Conservation (phyloP, 2,329 filamentous ascomycete species). For the Fusarium pininemorale region DNA sequence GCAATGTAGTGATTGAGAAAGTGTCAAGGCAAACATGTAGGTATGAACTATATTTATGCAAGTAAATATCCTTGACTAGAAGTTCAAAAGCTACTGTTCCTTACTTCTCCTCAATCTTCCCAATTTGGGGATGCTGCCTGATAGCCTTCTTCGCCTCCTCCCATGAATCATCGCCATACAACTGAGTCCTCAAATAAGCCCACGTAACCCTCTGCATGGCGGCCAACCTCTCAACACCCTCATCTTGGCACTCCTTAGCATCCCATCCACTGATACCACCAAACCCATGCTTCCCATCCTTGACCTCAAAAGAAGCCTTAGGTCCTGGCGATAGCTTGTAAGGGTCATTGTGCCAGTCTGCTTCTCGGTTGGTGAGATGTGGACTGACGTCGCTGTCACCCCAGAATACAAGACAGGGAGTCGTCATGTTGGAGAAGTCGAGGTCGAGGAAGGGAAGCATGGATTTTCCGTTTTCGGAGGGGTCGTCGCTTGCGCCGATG, state of each 20-base stretch:
- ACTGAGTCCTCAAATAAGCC: slow-evolving; percentile 38
- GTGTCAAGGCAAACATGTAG: background rate
- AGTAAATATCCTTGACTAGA: background rate
- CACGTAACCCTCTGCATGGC: slow-evolving; percentile 37
- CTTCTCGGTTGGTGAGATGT: slow-evolving; percentile 31
- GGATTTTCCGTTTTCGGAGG: slow-evolving; percentile 11
- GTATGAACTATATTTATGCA: too few relatives aligned
- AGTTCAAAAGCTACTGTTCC: background rate
- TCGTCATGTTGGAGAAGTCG: slow-evolving; percentile 35
- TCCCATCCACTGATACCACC: slow-evolving; percentile 43
- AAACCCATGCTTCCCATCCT: slow-evolving; percentile 39
- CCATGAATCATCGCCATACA: slow-evolving; percentile 35
- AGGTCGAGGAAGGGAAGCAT: slow-evolving; percentile 35
- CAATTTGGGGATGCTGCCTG: slow-evolving; percentile 16
- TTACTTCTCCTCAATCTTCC: slow-evolving; percentile 33
- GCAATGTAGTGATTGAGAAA: background rate
- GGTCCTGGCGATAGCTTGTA: slow-evolving; percentile 27
- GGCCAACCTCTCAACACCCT: slow-evolving; percentile 36
- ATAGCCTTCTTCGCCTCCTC: slow-evolving; percentile 26
- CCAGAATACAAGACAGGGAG: slow-evolving; percentile 35
- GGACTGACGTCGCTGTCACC: slow-evolving; percentile 37
- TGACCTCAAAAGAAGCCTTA: slow-evolving; percentile 33
- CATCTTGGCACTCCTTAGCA: slow-evolving; percentile 38
- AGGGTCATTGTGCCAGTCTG: slow-evolving; percentile 40
- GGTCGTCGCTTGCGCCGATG: slow-evolving; percentile 26